phyloP scores from a whole-genome alignment of 2,329 filamentous ascomycete species.

The Trichoderma pleuroti region DNA sequence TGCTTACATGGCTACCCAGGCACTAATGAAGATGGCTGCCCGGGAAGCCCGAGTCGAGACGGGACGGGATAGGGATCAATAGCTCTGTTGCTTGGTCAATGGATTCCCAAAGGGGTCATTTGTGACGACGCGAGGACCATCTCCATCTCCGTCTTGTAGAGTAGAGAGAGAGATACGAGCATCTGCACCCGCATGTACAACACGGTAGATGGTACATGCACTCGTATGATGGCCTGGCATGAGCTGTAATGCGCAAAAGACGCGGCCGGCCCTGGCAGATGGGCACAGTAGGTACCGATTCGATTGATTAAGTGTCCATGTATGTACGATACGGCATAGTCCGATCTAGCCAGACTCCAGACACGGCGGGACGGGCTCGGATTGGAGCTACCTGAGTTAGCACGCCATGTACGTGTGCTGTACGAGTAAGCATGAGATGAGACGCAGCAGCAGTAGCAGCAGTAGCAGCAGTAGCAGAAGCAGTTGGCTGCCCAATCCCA shows the following conservation, averaged over 20 bases:
- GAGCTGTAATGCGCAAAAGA: background rate
- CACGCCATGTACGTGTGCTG: background rate
- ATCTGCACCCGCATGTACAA: background rate
- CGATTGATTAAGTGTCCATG: slow-evolving; percentile 14
- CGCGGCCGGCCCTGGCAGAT: slow-evolving; percentile 8
- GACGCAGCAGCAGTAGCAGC: background rate
- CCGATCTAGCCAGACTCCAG: background rate
- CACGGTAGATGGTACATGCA: background rate
- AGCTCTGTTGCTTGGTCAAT: slow-evolving; percentile 2
- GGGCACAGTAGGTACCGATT: background rate
- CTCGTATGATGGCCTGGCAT: background rate
- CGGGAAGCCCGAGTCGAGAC: background rate
- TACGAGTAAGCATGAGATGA: background rate
- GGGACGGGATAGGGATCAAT: background rate
- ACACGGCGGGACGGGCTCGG: background rate
- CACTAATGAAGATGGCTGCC: background rate
- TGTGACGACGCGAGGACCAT: background rate
- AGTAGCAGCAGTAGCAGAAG: background rate
- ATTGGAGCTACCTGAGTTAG: background rate
- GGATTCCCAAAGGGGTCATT: background rate
- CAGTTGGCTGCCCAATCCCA: slow-evolving; percentile 16
- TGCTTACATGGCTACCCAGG: background rate
- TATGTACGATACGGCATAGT: slow-evolving; percentile 16
- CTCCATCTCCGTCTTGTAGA: background rate
- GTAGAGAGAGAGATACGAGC: background rate